Evolutionary conservation across 225 moss, liverwort and hornwort species (phyloP), one percentile per base, ranked within the genome.

Genomic region (Polytrichum commune): DNA sequence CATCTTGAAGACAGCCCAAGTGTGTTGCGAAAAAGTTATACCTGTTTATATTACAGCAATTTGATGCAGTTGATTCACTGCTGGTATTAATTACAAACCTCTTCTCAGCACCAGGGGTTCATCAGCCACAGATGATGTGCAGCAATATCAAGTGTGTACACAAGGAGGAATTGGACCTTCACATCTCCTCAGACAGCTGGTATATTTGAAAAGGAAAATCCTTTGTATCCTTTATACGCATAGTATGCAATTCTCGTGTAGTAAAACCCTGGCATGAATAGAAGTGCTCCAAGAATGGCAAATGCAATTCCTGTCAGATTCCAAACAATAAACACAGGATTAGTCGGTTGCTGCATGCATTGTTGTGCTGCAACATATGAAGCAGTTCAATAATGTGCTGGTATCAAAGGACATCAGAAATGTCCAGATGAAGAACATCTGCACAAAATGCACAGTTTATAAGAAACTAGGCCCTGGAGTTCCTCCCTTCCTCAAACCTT

Each of bases 221-320:
- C 93, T 82, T 90, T 93, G 81, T 93, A 90, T 67, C 88, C 92
- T 73, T 93, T 93, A 71, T 93, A 93, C 0, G 89, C 93, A 57
- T 93, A 93, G 66, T 91, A 93, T 2, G 91, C 89, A 27, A 93
- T 91, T 69, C 91, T 85, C n/a, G 91, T 90, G 70, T 93, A 93
- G 53, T 91, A 93, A 64, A 93, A 93, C 25, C 91, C 87, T 29
- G 87, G 86, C 78, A 91, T 61, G 70, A 93, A 93, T 56, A 93
- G 73, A 72, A 93, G 65, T 10, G 61, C 74, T 76, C 93, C 91
- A 62, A 93, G 91, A 69, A 93, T 83, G 24, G 89, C 78, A 72
- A 93, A 91, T 22, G 85, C 91, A 26, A 93, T 89, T 54, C 90
- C 86, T 93, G 78, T 46, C 75, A 72, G 64, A 72, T 22, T 62